Percentiles rank a stretch among this genome's conserved stretches.
Evolutionary conservation across 2,329 filamentous ascomycete species (phyloP).

Genomic region (Penicillium expansum): DNA sequence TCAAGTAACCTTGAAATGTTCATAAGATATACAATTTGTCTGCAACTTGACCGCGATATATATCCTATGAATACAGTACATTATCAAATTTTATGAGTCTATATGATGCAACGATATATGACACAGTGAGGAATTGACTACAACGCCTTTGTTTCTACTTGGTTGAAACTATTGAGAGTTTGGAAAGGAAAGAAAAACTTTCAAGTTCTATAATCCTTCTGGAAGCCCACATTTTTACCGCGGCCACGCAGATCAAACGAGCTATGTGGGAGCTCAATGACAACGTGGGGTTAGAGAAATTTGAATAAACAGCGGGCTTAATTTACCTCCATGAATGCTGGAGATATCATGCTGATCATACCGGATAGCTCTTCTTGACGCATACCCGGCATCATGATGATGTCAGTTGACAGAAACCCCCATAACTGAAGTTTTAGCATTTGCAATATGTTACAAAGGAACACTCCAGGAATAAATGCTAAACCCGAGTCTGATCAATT

Average conservation of each 20-base stretch:
- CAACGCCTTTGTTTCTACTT: accelerated
- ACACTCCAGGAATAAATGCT: background rate
- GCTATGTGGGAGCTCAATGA: background rate
- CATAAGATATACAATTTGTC: too few relatives aligned
- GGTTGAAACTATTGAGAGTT: background rate
- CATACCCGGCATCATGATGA: background rate
- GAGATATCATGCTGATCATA: too few relatives aligned
- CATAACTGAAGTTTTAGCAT: too few relatives aligned
- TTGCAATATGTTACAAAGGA: background rate
- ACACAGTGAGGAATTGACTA: background rate
- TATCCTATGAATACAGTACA: background rate
- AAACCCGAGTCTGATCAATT: background rate
- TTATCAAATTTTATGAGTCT: too few relatives aligned
- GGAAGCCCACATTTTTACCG: background rate
- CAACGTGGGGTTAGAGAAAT: background rate
- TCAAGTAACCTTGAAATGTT: too few relatives aligned
- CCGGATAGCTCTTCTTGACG: background rate
- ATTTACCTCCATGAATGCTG: too few relatives aligned
- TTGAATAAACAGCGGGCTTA: background rate
- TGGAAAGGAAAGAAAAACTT: background rate
- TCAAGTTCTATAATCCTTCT: background rate
- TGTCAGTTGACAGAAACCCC: background rate
- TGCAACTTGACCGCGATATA: background rate
- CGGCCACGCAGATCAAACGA: background rate
- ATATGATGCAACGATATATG: too few relatives aligned